Percentiles rank a stretch among this genome's conserved stretches.
phyloP scores from a whole-genome alignment of 192 early-diverging fungal genomes.

The Coemansia furcata region DNA sequence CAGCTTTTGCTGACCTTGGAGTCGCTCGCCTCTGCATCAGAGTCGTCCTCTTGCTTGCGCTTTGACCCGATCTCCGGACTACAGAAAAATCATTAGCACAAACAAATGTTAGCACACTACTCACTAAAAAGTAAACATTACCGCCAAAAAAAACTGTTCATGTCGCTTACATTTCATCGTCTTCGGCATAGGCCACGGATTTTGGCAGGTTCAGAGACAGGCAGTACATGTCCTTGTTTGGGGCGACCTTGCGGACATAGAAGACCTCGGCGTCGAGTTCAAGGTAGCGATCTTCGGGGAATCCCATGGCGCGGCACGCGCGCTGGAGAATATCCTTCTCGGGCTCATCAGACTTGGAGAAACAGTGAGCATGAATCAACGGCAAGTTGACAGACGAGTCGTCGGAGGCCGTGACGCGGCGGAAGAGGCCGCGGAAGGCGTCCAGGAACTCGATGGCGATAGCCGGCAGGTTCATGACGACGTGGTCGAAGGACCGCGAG shows the following conservation, averaged over 20 bases:
- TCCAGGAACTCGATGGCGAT: conserved; percentile 97
- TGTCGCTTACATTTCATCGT: conserved; percentile 28
- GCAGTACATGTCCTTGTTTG: conserved; percentile 99
- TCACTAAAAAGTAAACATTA: not conserved
- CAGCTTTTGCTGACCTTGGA: conserved; percentile 4
- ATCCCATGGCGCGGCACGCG: conserved; percentile 53
- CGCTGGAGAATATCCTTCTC: conserved; percentile 57
- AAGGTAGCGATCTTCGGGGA: conserved; percentile 38
- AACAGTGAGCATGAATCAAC: conserved; percentile 93
- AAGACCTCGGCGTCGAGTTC: conserved; percentile 56
- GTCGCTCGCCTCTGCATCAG: not conserved
- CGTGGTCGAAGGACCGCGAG: conserved; percentile 80
- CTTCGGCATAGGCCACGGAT: conserved; percentile 65
- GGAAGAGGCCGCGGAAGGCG: conserved; percentile 79
- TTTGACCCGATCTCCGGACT: conserved; percentile 6
- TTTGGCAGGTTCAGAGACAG: conserved; percentile 78
- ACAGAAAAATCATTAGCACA: not conserved
- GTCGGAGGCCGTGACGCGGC: conserved; percentile 46
- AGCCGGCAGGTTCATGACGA: conserved; percentile 98
- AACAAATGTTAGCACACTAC: not conserved
- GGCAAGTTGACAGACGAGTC: conserved; percentile 59
- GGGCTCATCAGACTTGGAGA: conserved; percentile 77
- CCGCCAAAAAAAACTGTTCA: not conserved
- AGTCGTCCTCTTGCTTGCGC: conserved; percentile 9
- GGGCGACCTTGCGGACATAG: conserved; percentile 93